Base-by-base conservation (phyloP, 139 green algal species). In the Chlamydomonas sp. region DNA sequence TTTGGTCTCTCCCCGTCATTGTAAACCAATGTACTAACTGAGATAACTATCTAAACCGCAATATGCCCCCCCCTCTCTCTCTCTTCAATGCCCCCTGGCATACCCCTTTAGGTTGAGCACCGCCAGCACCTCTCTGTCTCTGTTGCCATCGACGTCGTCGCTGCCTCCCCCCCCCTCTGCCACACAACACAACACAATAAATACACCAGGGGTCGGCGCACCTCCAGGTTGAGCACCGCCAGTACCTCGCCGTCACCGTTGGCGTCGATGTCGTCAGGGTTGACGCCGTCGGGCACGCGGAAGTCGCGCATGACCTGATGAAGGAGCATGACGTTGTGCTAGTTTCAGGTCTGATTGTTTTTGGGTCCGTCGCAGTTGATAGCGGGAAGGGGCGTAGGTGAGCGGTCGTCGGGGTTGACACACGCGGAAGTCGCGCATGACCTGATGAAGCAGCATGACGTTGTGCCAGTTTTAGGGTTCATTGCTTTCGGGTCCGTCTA, bases 81-180 rank as follows among this genome's bases (percentile, higher is more conserved):
- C n/a, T n/a, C n/a, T n/a, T n/a, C n/a, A n/a, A n/a, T n/a, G n/a
- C n/a, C n/a, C n/a, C n/a, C n/a, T n/a, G n/a, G n/a, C n/a, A n/a
- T n/a, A n/a, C 8, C 30, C 54, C 30, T 71, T 43, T 73, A 99
- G 73, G 76, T 98, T 92, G 69, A 97, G 73, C 67, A 98, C 88
- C 28, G 92, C 90, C 61, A 99, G 81, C 76, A 98, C 82, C 47
- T 96, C 90, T 24, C 88, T 90, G 69, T 98, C 92, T 35, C 66
- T 71, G 24, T 73, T 76, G 2, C 16, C 43, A 54, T 13, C 13
- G 16, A 54, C 43, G 16, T 16, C 43, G 16, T 13, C 13, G 16
- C 16, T 54, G 16, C 30, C 54, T 10, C 54, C 54, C 34, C 26
- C 54, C 26, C 54, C 54, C 54, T 36, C 54, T 36, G 24, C 54